Evolutionary conservation across 352 stramenopile species (phyloP).

Genomic region (Phytophthora constricta): DNA sequence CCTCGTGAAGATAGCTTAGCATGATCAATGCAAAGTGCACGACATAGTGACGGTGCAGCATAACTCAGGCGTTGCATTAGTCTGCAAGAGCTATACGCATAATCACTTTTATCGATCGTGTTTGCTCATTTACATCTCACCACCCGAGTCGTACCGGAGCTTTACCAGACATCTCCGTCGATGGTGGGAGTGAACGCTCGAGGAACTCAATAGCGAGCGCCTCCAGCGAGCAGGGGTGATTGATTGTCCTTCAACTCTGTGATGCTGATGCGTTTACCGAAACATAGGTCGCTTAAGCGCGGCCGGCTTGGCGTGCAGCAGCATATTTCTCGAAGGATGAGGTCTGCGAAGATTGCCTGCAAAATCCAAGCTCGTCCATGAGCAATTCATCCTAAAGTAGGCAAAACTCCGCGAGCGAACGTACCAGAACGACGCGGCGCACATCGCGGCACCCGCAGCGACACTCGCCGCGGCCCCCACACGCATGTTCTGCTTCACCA

Average conservation of each 20-base stretch:
- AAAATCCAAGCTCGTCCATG: neutral
- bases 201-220: neutral
- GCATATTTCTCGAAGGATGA: constrained; percentile 79
- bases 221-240: constrained; percentile 4
- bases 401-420: constrained; percentile 20
- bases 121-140: constrained; percentile 28
- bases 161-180: constrained; percentile 1
- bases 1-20: no score
- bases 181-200: constrained; percentile 8
- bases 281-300: constrained; percentile 47
- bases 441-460: constrained; percentile 51
- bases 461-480: constrained; percentile 59
- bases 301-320: constrained; percentile 48
- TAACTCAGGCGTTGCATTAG: neutral
- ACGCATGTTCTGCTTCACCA: constrained; percentile 82
- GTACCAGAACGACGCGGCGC: constrained; percentile 73
- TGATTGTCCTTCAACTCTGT: constrained; percentile 26
- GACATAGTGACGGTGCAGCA: no score
- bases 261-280: constrained; percentile 14
- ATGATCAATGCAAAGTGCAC: no score
- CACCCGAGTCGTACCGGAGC: constrained; percentile 5
- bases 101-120: constrained; percentile 16
- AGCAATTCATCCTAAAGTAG: no score
- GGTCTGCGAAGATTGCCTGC: constrained; percentile 52
- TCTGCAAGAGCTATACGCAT: neutral